phyloP scores from a whole-genome alignment of 768 basidiomycete species.

The Trametes cubensis region DNA sequence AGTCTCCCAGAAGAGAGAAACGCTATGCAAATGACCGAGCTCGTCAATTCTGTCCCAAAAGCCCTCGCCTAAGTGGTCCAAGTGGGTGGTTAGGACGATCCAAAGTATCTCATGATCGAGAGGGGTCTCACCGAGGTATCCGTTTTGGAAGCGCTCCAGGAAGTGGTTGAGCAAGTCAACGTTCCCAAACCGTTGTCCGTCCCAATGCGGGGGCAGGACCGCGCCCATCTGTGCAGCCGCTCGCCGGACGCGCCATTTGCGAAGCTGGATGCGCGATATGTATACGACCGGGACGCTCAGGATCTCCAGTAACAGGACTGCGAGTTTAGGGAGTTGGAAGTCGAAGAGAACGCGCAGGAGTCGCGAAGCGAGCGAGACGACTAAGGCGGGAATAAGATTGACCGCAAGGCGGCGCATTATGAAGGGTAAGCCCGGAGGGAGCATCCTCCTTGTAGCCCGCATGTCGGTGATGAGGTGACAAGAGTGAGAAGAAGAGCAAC shows the following conservation, averaged over 20 bases:
- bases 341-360: not conserved
- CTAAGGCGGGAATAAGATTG: not conserved
- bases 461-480: not conserved
- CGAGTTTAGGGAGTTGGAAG: not conserved
- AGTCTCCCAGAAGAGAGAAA: not conserved
- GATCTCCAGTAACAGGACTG: not conserved
- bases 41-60: conserved; percentile 1
- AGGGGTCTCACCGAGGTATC: conserved; percentile 2
- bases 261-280: not conserved
- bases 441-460: not conserved
- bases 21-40: not conserved
- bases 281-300: not conserved
- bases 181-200: not conserved
- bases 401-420: not conserved
- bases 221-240: conserved; percentile 3
- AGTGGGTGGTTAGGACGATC: too few species aligned
- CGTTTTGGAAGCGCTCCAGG: conserved; percentile 5
- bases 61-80: not conserved
- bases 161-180: not conserved
- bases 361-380: not conserved
- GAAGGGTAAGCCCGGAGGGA: not conserved
- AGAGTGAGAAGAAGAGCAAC: too few species aligned
- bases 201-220: conserved; percentile 9
- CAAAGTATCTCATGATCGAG: too few species aligned
- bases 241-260: not conserved